Base-by-base conservation (phyloP, 306 rosid genomes). In the Ammopiptanthus mongolicus region DNA sequence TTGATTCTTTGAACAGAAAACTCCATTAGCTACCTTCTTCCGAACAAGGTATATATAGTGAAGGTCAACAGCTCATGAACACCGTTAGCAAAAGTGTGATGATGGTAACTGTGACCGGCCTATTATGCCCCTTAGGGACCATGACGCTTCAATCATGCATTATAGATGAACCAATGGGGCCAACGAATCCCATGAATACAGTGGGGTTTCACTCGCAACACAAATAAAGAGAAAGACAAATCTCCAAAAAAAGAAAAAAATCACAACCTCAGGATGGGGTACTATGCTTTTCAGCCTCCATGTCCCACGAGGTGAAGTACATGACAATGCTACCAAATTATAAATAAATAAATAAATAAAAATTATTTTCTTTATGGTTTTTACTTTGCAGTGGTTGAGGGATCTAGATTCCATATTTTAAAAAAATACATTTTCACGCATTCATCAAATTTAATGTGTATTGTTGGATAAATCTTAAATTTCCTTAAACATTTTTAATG, bases 261-360 rank as follows among this genome's bases (percentile, higher is more conserved):
- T 68, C 80, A 66, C 56, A 28, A 69, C 60, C 80, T 58, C 75
- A 47, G 46, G 73, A 28, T 73, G 34, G 19, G 10, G 58, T 79
- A 50, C 78, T 21, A 47, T 36, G 75, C 83, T 73, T 80, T 80
- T 76, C 47, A 71, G 71, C 74, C 33, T 12, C 73, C 76, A 12
- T 48, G 76, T 63, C 83, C 84, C 69, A 76, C 83, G 29, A 34
- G 23, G 44, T 34, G 51, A 46, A 18, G 63, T 62, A 57, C 73
- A 10, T 10, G 28, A 59, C 36, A 63, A 71, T 41, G 48, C 48
- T n/a, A 28, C 18, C 28, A 6, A 33, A 31, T 34, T 2, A 13
- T 14, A 28, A 31, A 1, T 18, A 29, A 36, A 29, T 1, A 23
- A 0, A 3, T 14, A 31, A 52, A 31, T 2, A 56, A 17, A 18